A percentile compares a stretch with the other conserved stretches of the same genome.
Evolutionary conservation across 2,329 filamentous ascomycete species (phyloP).

Genomic region (Hirsutella thompsonii): DNA sequence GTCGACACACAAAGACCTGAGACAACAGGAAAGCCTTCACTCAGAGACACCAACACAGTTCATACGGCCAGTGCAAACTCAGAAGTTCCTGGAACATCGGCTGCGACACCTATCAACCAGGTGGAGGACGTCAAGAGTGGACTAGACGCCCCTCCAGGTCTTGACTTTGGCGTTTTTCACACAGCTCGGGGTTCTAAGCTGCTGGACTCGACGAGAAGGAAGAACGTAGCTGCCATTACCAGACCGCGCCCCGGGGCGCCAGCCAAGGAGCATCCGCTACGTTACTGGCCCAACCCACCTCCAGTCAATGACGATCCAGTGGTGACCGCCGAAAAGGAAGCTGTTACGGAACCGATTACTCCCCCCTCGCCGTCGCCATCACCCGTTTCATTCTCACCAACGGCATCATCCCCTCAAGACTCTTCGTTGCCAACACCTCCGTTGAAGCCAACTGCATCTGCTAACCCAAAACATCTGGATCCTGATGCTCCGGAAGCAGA

Average conservation of each 20-base stretch:
- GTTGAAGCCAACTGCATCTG: too few relatives aligned
- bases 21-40: too few relatives aligned
- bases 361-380: background rate
- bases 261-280: slow-evolving; percentile 23
- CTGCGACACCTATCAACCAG: too few relatives aligned
- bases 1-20: too few relatives aligned
- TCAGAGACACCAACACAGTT: too few relatives aligned
- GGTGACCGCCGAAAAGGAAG: background rate
- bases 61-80: too few relatives aligned
- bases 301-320: slow-evolving; percentile 7
- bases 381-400: background rate
- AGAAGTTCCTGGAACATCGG: too few relatives aligned
- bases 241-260: slow-evolving; percentile 8
- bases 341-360: background rate
- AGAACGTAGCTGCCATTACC: slow-evolving; percentile 4
- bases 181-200: slow-evolving; percentile 31
- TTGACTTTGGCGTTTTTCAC: slow-evolving; percentile 36
- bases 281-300: slow-evolving; percentile 18
- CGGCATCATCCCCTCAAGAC: background rate
- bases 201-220: slow-evolving; percentile 22
- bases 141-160: slow-evolving; percentile 23
- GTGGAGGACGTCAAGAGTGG: slow-evolving; percentile 8
- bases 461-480: too few relatives aligned
- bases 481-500: too few relatives aligned
- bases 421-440: background rate